Evolutionary conservation across 768 basidiomycete genomes (phyloP), one percentile per base, ranked within the genome.

Genomic region (Chalciporus chontae): DNA sequence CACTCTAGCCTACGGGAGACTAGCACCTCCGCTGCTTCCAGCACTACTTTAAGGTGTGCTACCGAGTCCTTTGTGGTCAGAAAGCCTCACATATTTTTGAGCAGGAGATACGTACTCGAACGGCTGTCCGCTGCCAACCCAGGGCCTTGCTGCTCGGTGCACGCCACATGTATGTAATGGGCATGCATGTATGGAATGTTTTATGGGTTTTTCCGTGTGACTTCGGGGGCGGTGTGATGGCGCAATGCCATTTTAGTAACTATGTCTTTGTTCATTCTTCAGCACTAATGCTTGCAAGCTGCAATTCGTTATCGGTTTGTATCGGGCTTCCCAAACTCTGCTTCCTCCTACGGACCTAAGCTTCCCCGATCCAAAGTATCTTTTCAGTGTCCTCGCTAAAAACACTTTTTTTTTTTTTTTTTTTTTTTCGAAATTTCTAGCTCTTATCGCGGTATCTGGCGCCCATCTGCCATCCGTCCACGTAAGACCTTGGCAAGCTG

Each of bases 401-500:
- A 36, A 14, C 34, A 5, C 34, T 4, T n/a, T 9, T 36, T 31
- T 31, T 36, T 21, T 21, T 21, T 21, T 4, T 21, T n/a, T n/a
- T 14, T 34, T 34, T n/a, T n/a, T 15, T 34, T 34, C 32, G 32
- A n/a, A 6, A 3, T 36, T 36, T 36, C 34, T 31, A 32, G 45
- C 45, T 43, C 18, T 36, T 17, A 45, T 26, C 42, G 34, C 15
- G n/a, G 5, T 8, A 7, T 36, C 34, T n/a, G 52, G 52, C 43
- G 52, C 34, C 29, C 40, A 48, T 64, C 51, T 55, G 47, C n/a
- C 57, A 50, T 50, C 40, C 15, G n/a, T 19, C 51, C 60, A 56
- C 62, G 62, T 62, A 62, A 64, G n/a, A n/a, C 45, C 23, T 38
- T 45, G 39, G 40, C 40, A 40, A 29, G 45, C 18, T 41, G 26